Conservation (phyloP, 768 basidiomycete genomes). For the Hebeloma cylindrosporum region DNA sequence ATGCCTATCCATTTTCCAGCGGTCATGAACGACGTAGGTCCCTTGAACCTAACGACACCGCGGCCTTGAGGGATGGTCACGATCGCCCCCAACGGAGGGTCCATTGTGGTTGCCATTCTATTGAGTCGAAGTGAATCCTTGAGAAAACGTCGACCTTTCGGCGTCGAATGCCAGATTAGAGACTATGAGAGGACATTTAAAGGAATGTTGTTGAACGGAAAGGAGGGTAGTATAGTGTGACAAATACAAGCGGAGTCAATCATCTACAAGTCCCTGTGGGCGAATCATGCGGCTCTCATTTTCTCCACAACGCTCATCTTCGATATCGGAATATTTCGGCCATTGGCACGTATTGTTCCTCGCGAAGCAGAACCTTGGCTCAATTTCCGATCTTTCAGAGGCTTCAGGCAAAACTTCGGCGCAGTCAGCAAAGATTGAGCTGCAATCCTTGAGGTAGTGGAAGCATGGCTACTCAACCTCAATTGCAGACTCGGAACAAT, state of each 20-base stretch:
- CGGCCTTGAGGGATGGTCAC: constrained; percentile 78
- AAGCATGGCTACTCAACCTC: constrained; percentile 1
- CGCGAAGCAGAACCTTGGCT: too few relatives aligned
- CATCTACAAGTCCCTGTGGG: too few relatives aligned
- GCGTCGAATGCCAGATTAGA: too few relatives aligned
- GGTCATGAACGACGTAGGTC: constrained; percentile 72
- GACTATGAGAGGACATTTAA: too few relatives aligned
- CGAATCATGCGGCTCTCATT: too few relatives aligned
- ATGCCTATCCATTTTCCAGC: constrained; percentile 95
- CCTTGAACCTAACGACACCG: constrained; percentile 85
- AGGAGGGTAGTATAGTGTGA: too few relatives aligned
- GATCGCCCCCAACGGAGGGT: constrained; percentile 59
- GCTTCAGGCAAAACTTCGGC: neutral
- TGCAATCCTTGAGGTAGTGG: neutral
- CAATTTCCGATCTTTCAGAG: neutral
- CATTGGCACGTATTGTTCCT: too few relatives aligned
- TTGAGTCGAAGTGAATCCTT: neutral
- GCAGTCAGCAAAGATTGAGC: neutral
- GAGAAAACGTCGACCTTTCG: neutral
- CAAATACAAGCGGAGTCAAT: too few relatives aligned
- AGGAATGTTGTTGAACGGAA: too few relatives aligned
- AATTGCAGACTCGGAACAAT: constrained; percentile 9
- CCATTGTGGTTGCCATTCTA: constrained; percentile 17
- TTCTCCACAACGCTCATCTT: too few relatives aligned
- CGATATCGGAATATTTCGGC: too few relatives aligned